Evolutionary conservation across 2,329 filamentous ascomycete species (phyloP), one percentile per base, ranked within the genome.

Genomic region (Pseudogymnoascus sp.): DNA sequence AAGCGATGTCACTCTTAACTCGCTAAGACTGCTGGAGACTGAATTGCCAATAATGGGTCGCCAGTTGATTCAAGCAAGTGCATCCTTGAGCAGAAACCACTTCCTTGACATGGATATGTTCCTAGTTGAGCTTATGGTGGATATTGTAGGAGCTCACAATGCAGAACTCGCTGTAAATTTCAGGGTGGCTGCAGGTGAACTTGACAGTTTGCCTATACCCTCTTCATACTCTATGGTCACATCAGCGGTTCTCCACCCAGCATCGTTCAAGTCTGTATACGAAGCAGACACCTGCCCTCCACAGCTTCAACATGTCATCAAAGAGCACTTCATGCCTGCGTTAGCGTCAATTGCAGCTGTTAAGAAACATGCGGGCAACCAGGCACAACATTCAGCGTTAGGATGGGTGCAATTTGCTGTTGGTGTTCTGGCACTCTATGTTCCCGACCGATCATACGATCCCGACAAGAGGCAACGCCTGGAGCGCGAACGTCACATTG

Each of bases 401-500:
- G 87, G 89, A 4, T 94, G 92, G 85, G 80, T 92, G 28, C 81
- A 88, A 60, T 86, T 96, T 65, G 88, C 90, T 1, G 75, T 92
- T 18, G 87, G 87, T 14, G 84, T 88, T 40, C 79, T 97, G 59
- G 83, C 84, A 66, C 80, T 97, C 2, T 97, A 93, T 71, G 86
- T 97, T 2, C 92, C 95, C 0, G 88, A 96, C 73, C 87, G 88
- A 67, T 83, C 89, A 3, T 94, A 93, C 70, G 94, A 99, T 73
- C 94, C 94, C 1, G 83, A 87, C 64, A 78, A 87, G 64, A 79
- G 82, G 61, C 83, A 84, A 4, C 78, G 83, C 61, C 82, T 96
- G 16, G 87, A 91, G 68, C 82, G 84, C 18, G 74, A 81, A 62
- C 77, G 84, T 21, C 81, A 88, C 70, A 72, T 77, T 16, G 78